Evolutionary conservation across 2,329 filamentous ascomycete genomes (phyloP).

Genomic region (Trichoderma arundinaceum): DNA sequence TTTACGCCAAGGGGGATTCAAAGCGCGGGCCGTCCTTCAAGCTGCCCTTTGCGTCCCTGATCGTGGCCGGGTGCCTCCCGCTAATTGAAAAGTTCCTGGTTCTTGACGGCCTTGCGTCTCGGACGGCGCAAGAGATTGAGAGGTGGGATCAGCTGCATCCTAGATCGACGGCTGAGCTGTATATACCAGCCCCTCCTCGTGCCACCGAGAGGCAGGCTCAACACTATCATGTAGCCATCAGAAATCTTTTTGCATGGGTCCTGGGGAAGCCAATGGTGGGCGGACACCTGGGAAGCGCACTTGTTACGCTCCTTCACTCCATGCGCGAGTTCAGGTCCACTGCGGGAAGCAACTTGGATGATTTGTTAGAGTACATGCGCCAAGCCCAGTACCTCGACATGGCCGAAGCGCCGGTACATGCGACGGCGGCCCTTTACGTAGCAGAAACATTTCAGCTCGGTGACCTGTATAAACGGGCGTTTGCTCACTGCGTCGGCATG

Average conservation of each 20-base stretch:
- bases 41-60: conserved; percentile 63
- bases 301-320: conserved; percentile 68
- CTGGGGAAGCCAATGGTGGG: conserved; percentile 71
- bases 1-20: conserved; percentile 70
- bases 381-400: conserved; percentile 73
- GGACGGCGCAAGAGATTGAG: conserved; percentile 41
- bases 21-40: conserved; percentile 70
- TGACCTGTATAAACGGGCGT: conserved; percentile 74
- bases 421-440: conserved; percentile 69
- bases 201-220: conserved; percentile 61
- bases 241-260: conserved; percentile 78
- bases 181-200: conserved; percentile 68
- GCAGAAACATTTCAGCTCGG: conserved; percentile 68
- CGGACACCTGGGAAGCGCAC: conserved; percentile 64
- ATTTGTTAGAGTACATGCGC: conserved; percentile 69
- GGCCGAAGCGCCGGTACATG: conserved; percentile 68
- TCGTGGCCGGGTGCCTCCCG: conserved; percentile 63
- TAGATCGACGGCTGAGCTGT: conserved; percentile 60
- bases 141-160: conserved; percentile 43
- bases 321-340: conserved; percentile 65
- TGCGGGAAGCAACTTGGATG: conserved; percentile 61
- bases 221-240: conserved; percentile 69
- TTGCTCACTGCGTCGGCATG: conserved; percentile 82
- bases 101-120: conserved; percentile 39
- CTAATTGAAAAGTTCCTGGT: conserved; percentile 61